A percentile compares a stretch with the other conserved stretches of the same genome.
phyloP scores from a whole-genome alignment of 2,329 filamentous ascomycete genomes.

The Thielaviopsis punctulata region DNA sequence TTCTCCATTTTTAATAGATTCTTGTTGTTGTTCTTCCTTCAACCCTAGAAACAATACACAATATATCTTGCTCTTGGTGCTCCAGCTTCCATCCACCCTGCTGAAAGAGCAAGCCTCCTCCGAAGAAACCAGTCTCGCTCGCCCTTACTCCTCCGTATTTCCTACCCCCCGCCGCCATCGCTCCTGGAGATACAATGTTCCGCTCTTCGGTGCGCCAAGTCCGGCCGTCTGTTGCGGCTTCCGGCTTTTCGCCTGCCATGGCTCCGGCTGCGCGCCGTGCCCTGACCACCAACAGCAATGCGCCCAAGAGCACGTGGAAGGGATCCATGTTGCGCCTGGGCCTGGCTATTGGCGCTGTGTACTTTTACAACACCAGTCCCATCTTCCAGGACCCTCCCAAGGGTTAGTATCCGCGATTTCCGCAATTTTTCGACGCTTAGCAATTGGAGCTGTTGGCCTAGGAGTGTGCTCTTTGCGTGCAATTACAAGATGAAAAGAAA shows the following conservation, averaged over 20 bases:
- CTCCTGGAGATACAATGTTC: conserved; percentile 8
- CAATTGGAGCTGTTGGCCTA: too few species aligned
- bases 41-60: background rate
- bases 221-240: conserved; percentile 3
- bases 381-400: conserved; percentile 70
- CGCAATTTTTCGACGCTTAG: too few species aligned
- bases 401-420: conserved; percentile 28
- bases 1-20: background rate
- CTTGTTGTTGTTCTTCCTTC: background rate
- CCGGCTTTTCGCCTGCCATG: background rate
- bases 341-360: conserved; percentile 58
- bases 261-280: conserved; percentile 19
- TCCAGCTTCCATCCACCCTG: too few species aligned
- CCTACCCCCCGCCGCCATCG: background rate
- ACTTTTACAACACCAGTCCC: conserved; percentile 85
- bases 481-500: too few species aligned
- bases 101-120: too few species aligned
- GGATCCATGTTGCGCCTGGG: conserved; percentile 56
- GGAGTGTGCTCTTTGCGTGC: too few species aligned
- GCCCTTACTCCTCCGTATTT: background rate
- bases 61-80: background rate
- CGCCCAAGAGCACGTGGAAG: conserved; percentile 67
- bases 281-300: conserved; percentile 33
- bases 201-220: conserved; percentile 12
- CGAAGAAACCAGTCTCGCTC: too few species aligned